These are phyloP conservation scores for Brassica rapa DNA, from an alignment of 345 rosid genomes.

Conservation along the genomic window DNA sequence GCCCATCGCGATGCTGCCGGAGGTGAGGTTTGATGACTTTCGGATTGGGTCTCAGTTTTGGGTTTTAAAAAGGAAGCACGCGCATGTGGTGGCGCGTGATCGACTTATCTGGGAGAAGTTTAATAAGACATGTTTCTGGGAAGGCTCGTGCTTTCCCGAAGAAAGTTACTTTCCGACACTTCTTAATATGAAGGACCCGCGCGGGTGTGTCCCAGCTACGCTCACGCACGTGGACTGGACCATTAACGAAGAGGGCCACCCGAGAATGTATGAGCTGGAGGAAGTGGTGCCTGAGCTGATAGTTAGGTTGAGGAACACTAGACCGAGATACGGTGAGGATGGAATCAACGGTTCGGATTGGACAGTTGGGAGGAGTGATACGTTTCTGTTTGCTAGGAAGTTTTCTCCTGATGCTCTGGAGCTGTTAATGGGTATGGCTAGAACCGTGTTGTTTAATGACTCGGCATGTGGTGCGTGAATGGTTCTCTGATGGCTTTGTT, in stretches of 20 bases:
- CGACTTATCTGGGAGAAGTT: conserved; percentile 61
- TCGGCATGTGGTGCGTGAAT: conserved; percentile 23
- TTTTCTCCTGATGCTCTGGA: conserved; percentile 49
- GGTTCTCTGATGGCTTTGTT: conserved; percentile 17
- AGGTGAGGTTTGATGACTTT: conserved; percentile 64
- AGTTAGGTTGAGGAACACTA: conserved; percentile 36
- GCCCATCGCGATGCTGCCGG: conserved; percentile 65
- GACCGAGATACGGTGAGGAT: conserved; percentile 59
- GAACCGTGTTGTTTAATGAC: conserved; percentile 57
- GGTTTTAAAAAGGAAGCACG: conserved; percentile 71
- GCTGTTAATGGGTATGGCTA: conserved; percentile 52
- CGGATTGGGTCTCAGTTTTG: conserved; percentile 89
- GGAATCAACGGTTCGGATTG: conserved; percentile 51
- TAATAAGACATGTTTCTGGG: conserved; percentile 52
- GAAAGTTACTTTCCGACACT: conserved; percentile 82
- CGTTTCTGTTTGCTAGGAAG: conserved; percentile 73
- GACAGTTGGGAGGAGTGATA: conserved; percentile 40
- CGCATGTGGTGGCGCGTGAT: conserved; percentile 64
- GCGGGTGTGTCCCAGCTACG: conserved; percentile 61
- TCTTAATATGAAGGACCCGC: conserved; percentile 57
- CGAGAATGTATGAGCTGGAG: conserved; percentile 47
- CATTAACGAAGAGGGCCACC: conserved; percentile 59
- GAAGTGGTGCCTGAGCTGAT: conserved; percentile 65
- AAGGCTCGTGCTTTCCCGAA: conserved; percentile 68
- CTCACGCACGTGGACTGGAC: conserved; percentile 85